Percentiles rank a stretch among this genome's conserved stretches.
Evolutionary conservation across 2,329 filamentous ascomycete species (phyloP).

Genomic region (Xylaria digitata): DNA sequence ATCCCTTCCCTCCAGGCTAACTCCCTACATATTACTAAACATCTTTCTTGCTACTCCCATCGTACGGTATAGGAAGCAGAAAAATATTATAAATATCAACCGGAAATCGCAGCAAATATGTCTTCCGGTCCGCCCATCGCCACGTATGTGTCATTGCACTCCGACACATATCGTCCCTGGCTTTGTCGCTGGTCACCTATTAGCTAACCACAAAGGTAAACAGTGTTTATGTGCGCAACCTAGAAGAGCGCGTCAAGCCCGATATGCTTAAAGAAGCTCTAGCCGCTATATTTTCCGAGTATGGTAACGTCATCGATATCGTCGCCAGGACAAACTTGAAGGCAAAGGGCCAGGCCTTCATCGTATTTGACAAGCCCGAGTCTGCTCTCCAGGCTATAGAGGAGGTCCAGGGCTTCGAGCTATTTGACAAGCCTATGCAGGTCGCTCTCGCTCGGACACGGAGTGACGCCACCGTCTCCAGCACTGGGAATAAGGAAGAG

Average conservation of each 20-base stretch:
- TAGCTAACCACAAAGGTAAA: constrained; percentile 35
- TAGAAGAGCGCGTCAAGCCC: constrained; percentile 91
- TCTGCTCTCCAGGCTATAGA: constrained; percentile 85
- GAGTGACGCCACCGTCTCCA: constrained; percentile 88
- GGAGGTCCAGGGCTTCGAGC: constrained; percentile 89
- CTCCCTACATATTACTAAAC: too few relatives aligned
- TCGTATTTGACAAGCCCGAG: constrained; percentile 87
- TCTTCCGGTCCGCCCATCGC: constrained; percentile 62
- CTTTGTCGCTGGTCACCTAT: constrained; percentile 32
- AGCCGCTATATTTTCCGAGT: constrained; percentile 84
- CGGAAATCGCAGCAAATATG: constrained; percentile 40
- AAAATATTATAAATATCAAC: constrained; percentile 5
- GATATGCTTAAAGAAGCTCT: constrained; percentile 80
- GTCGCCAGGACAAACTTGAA: constrained; percentile 90
- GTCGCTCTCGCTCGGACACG: constrained; percentile 83
- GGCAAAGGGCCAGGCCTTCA: constrained; percentile 94
- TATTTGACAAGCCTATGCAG: constrained; percentile 92
- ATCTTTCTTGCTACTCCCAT: too few relatives aligned
- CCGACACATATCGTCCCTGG: constrained; percentile 63
- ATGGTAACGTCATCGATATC: constrained; percentile 85
- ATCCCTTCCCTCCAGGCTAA: too few relatives aligned
- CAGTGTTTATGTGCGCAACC: constrained; percentile 80
- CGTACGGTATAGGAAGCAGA: neutral
- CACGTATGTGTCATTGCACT: constrained; percentile 81
- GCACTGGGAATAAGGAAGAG: constrained; percentile 79